These are phyloP conservation scores for Ceratonia siliqua DNA, from an alignment of 306 rosid species.

Conservation along the genomic window DNA sequence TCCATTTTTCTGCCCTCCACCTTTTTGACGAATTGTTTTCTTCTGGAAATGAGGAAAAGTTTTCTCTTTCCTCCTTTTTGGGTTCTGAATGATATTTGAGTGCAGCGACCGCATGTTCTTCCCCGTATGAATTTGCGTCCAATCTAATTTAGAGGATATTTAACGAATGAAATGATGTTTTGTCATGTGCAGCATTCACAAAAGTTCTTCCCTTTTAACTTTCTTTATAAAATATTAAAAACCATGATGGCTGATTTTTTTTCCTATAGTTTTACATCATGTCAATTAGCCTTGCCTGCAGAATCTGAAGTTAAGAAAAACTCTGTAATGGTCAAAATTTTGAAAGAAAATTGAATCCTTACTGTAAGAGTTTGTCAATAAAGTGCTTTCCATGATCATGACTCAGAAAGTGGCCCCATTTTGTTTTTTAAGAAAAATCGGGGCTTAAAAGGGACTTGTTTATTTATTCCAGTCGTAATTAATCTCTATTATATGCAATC, in stretches of 20 bases:
- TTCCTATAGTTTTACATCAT: slow-evolving; percentile 6
- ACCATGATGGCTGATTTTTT: slow-evolving; percentile 13
- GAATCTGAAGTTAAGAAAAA: too few species aligned
- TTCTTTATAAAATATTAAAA: slow-evolving; percentile 29
- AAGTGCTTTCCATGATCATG: slow-evolving; percentile 20
- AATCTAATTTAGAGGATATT: slow-evolving; percentile 14
- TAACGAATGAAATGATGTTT: slow-evolving; percentile 43
- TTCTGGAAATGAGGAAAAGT: slow-evolving; percentile 6
- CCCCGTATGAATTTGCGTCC: slow-evolving; percentile 36
- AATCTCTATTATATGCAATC: slow-evolving; percentile 3
- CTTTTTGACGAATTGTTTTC: neutral
- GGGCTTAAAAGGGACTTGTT: neutral
- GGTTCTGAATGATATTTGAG: too few species aligned
- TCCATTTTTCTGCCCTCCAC: neutral
- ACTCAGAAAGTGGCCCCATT: neutral
- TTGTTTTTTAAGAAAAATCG: neutral
- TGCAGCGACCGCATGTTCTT: slow-evolving; percentile 30
- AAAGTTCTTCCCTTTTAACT: slow-evolving; percentile 32
- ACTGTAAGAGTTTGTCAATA: too few species aligned
- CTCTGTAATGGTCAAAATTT: neutral
- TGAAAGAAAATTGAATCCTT: neutral
- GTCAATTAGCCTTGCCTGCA: slow-evolving; percentile 16
- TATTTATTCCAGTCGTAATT: neutral
- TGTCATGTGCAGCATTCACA: slow-evolving; percentile 39
- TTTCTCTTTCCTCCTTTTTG: slow-evolving; percentile 22